Base-by-base conservation (phyloP, 148 eudicot genomes). In the Suaeda aralocaspica region DNA sequence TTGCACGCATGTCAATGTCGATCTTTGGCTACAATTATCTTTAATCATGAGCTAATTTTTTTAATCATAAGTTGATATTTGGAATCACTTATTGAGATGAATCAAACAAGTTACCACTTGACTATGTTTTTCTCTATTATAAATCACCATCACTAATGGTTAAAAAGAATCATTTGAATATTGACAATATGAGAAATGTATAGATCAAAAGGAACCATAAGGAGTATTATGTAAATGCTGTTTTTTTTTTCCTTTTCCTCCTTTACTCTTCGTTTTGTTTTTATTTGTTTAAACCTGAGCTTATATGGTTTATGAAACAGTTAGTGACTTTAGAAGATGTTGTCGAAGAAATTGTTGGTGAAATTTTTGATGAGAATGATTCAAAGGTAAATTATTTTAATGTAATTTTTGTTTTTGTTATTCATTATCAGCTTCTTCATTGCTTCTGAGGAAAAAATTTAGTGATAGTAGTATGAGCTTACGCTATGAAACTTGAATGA, bases 301-400 rank as follows among this genome's bases (percentile, higher is more conserved):
- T 44, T 76, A 24, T 15, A 31, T 75, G 72, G 42, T 77, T 29
- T 53, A 36, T 84, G 78, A 66, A 73, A 79, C 96, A 93, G 98
- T 76, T 93, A 63, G 97, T 93, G 25, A 93, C 98, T 36, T 82
- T 93, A 56, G 98, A 93, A 89, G 98, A 93, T 74, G 98, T 88
- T 74, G 98, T 93, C 33, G 98, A 93, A 79, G 98, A 93, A 83
- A 93, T 93, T 78, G 98, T 93, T 72, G 98, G 98, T 67, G 98
- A 93, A 82, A 93, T 93, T 30, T 93, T 88, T 80, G 98, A 93
- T 70, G 98, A 93, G 78, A 90, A 89, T 82, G 98, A 93, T 76
- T 91, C 98, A 34, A 93, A 90, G 84, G 98, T 93, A 80, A 72
- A 67, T 12, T 21, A 16, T 36, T 25, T 58, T 26, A 19, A 14